These are phyloP conservation scores for Auricularia sp. DNA, from an alignment of 768 basidiomycete species.

Conservation along the genomic window DNA sequence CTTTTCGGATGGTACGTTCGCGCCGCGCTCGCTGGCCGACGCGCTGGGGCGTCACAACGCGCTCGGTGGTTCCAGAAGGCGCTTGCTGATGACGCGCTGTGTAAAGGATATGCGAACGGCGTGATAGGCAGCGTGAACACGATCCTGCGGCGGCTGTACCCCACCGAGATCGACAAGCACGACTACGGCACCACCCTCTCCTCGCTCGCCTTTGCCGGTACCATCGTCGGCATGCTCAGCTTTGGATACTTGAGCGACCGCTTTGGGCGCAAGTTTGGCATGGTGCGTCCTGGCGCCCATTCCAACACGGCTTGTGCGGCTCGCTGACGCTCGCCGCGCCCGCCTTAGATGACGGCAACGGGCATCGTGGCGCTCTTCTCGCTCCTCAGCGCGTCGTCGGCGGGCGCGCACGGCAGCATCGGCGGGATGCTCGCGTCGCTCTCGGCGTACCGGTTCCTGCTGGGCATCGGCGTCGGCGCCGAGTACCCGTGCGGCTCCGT, in stretches of 20 bases:
- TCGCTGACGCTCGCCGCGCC: neutral
- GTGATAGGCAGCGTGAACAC: constrained; percentile 35
- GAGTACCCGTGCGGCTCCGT: constrained; percentile 89
- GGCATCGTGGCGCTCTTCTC: constrained; percentile 81
- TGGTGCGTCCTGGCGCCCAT: constrained; percentile 36
- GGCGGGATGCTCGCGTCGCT: constrained; percentile 69
- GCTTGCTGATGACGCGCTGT: neutral
- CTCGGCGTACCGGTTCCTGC: constrained; percentile 72
- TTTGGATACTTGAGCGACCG: constrained; percentile 61
- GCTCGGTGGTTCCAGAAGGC: too few species aligned
- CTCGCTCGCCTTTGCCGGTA: constrained; percentile 75
- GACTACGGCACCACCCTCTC: constrained; percentile 56
- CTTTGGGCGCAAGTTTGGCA: constrained; percentile 76
- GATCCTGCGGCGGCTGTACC: constrained; percentile 67
- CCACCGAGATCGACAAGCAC: constrained; percentile 35
- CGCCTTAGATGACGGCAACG: constrained; percentile 60
- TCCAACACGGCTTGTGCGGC: too few species aligned
- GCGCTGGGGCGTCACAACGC: too few species aligned
- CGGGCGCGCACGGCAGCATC: constrained; percentile 65
- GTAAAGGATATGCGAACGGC: constrained; percentile 66
- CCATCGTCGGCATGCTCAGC: constrained; percentile 71
- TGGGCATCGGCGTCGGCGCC: constrained; percentile 82
- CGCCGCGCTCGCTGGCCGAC: neutral
- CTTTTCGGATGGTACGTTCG: constrained; percentile 64
- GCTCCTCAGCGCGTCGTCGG: constrained; percentile 68